Percentiles rank a stretch among this genome's conserved stretches.
Evolutionary conservation across 805 yeast species (phyloP).

Genomic region (Metschnikowia baotianmanensis): DNA sequence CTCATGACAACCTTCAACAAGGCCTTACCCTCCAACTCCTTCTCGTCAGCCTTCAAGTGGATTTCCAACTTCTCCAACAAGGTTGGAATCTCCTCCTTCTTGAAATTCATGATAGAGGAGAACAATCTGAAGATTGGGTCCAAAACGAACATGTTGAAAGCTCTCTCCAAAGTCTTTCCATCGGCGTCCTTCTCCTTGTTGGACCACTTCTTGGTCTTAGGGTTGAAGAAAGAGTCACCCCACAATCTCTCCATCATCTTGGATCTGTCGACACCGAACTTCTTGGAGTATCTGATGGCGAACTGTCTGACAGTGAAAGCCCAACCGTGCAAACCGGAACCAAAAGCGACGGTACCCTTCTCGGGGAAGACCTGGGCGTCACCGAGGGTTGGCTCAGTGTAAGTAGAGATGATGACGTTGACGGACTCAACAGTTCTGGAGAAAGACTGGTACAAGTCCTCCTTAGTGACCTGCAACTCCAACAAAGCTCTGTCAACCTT

Average conservation of each 20-base stretch:
- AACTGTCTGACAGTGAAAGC: constrained; percentile 99
- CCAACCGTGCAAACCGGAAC: constrained; percentile 99
- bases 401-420: constrained; percentile 96
- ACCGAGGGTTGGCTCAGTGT: constrained; percentile 86
- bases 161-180: constrained; percentile 96
- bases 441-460: constrained; percentile 97
- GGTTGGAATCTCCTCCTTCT: constrained; percentile 93
- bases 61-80: constrained; percentile 94
- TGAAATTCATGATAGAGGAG: constrained; percentile 97
- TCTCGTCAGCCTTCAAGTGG: constrained; percentile 91
- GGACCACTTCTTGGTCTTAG: constrained; percentile 99
- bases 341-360: constrained; percentile 98
- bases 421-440: constrained; percentile 99
- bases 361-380: constrained; percentile 99
- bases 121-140: constrained; percentile 99
- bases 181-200: constrained; percentile 93
- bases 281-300: constrained; percentile 96
- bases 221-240: constrained; percentile 99
- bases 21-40: constrained; percentile 98
- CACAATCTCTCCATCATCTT: constrained; percentile 99
- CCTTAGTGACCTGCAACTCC: constrained; percentile 98
- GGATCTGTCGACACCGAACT: constrained; percentile 96
- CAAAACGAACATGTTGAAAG: constrained; percentile 98
- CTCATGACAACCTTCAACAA: constrained; percentile 97
- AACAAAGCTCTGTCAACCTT: constrained; percentile 99